Percentiles rank a stretch among this genome's conserved stretches.
Conservation (phyloP, 441 rosid species). For the Populus hybrid region DNA sequence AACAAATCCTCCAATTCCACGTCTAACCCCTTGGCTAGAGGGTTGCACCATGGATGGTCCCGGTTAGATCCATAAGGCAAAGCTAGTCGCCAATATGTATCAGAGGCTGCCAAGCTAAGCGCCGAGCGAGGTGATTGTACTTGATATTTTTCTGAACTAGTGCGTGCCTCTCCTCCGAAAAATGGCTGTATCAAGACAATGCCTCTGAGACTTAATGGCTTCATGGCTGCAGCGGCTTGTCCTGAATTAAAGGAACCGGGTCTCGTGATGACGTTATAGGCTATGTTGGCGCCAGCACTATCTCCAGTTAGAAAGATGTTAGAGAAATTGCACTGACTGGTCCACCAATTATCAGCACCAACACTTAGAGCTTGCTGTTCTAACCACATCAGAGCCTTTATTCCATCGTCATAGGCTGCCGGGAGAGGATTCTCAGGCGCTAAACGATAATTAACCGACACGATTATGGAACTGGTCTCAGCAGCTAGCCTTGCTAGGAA, state of each 20-base stretch:
- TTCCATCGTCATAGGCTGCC: constrained; percentile 67
- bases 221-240: background rate
- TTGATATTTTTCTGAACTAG: constrained; percentile 42
- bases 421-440: constrained; percentile 84
- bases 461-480: constrained; percentile 42
- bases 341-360: constrained; percentile 39
- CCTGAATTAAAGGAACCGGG: constrained; percentile 2
- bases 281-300: constrained; percentile 81
- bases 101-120: constrained; percentile 52
- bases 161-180: constrained; percentile 22
- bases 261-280: constrained; percentile 41
- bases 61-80: constrained; percentile 56
- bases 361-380: constrained; percentile 25
- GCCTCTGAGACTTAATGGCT: constrained; percentile 44
- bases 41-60: constrained; percentile 86
- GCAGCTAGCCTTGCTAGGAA: constrained; percentile 53
- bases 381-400: constrained; percentile 52
- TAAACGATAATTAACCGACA: constrained; percentile 69
- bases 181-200: constrained; percentile 67
- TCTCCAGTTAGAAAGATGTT: constrained; percentile 60
- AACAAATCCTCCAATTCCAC: constrained; percentile 14
- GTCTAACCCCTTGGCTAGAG: constrained; percentile 23
- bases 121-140: constrained; percentile 42
- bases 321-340: constrained; percentile 41
- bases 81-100: constrained; percentile 75